Evolutionary conservation across 495 filamentous ascomycete genomes (phyloP), one percentile per base, ranked within the genome.

Genomic region (Cercophora samala): DNA sequence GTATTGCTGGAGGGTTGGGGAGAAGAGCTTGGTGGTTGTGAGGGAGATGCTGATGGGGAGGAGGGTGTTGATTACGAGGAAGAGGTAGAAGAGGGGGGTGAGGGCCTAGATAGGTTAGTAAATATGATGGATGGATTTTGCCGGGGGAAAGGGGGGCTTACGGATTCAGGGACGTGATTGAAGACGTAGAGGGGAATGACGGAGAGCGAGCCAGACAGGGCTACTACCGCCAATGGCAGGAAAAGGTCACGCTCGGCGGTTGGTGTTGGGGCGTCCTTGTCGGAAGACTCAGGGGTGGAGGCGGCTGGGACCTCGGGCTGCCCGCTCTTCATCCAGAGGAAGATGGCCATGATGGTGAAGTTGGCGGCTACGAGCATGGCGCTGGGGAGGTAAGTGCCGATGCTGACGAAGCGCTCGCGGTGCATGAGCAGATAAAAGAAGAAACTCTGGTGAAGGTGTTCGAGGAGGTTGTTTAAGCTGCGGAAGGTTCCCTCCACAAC

Each of bases 381-480:
- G 76, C 93, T 96, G 4, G 96, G 95, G 5, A 99, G 82, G 72
- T 99, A 99, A 1, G 95, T 99, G 21, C 95, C 95, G 67, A 99
- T 99, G 76, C 94, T 97, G 64, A 98, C 96, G 76, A 98, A 99
- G 8, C 93, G 87, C 63, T 95, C 89, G 19, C 88, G 83, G 63
- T 92, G 89, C 86, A 99, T 93, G 19, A 99, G 86, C 24, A 99
- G 80, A 76, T 99, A 99, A 80, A 99, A 98, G 84, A 99, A 99
- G 84, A 98, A 99, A 74, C 92, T 97, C 81, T 99, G 95, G 73
- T 99, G 95, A 67, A 99, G 86, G 76, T 98, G 93, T 78, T 99
- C 95, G 18, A 99, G 84, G 62, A 99, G 78, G 74, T 99, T 99
- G 79, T 99, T 99, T 76, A 99, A 79, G 72, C 91, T 96, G 64